A percentile compares a stretch with the other conserved stretches of the same genome.
phyloP scores from a whole-genome alignment of 345 rosid genomes.

The Salix caprea region DNA sequence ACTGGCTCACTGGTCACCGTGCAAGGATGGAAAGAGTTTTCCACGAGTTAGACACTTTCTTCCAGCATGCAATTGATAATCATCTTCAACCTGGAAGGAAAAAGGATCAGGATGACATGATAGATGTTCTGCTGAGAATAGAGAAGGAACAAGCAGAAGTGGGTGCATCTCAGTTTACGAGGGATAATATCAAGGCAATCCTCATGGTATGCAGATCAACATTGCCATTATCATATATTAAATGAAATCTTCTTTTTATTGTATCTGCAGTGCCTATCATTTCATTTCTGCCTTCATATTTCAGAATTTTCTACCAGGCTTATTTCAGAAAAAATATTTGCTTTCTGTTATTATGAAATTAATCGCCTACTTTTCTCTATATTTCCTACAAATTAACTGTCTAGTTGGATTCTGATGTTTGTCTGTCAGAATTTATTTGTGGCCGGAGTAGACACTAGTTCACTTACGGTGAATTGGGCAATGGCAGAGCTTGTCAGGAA shows the following conservation, averaged over 20 bases:
- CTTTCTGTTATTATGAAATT: no score
- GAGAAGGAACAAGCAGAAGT: constrained; percentile 6
- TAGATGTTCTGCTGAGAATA: constrained; percentile 24
- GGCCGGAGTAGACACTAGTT: constrained; percentile 50
- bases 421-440: constrained; percentile 16
- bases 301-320: no score
- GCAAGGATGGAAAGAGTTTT: constrained; percentile 33
- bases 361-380: no score
- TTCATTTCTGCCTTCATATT: no score
- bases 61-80: constrained; percentile 31
- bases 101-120: constrained; percentile 10
- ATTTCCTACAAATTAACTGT: no score
- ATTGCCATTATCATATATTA: no score
- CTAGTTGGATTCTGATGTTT: background rate
- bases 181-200: constrained; percentile 21
- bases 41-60: constrained; percentile 34
- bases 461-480: constrained; percentile 49
- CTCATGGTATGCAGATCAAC: constrained; percentile 11
- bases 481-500: constrained; percentile 50
- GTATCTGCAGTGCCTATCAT: no score
- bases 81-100: constrained; percentile 35
- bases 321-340: no score
- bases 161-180: constrained; percentile 1
- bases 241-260: no score
- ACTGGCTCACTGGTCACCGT: constrained; percentile 33